Conservation (phyloP, 2,329 filamentous ascomycete species). For the Diaporthe amygdali region DNA sequence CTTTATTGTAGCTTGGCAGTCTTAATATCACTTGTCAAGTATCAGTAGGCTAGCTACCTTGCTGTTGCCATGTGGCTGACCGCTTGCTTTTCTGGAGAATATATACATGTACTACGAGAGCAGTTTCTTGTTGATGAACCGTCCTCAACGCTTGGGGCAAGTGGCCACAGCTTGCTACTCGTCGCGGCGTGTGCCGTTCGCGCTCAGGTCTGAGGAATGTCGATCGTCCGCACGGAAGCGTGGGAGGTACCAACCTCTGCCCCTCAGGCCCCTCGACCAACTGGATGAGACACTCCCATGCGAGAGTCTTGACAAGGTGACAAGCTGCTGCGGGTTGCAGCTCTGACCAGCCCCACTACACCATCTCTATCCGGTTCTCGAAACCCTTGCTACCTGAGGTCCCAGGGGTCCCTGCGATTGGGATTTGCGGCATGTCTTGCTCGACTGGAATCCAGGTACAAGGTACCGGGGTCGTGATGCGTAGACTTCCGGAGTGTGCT, state of each 20-base stretch:
- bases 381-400: background rate
- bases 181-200: background rate
- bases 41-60: background rate
- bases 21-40: background rate
- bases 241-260: background rate
- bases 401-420: background rate
- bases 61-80: background rate
- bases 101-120: background rate
- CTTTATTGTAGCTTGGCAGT: background rate
- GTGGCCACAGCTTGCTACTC: background rate
- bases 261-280: background rate
- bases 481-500: background rate
- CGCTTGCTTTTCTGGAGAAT: background rate
- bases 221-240: background rate
- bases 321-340: background rate
- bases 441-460: slow-evolving; percentile 2
- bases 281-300: slow-evolving; percentile 13
- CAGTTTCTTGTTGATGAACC: background rate
- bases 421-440: slow-evolving; percentile 3
- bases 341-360: background rate
- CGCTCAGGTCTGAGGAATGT: background rate
- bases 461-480: background rate
- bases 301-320: background rate
- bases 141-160: background rate
- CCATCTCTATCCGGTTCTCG: slow-evolving; percentile 1